phyloP scores from a whole-genome alignment of 495 filamentous ascomycete genomes.

The Entonaema liquescens region DNA sequence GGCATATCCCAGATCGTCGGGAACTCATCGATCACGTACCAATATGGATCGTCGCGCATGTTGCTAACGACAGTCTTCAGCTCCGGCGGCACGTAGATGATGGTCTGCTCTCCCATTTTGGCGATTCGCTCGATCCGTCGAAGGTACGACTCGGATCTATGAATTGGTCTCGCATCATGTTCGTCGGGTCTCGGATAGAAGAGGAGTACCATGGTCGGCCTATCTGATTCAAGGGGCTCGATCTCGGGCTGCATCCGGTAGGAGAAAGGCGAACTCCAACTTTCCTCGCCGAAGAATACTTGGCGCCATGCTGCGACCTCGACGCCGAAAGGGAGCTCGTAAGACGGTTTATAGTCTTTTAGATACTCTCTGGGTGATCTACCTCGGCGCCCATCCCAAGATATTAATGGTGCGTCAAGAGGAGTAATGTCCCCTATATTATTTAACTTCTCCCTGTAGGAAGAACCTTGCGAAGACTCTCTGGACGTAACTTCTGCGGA shows the following conservation, averaged over 20 bases:
- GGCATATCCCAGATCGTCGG: constrained; percentile 39
- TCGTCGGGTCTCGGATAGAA: constrained; percentile 37
- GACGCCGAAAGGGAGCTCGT: constrained; percentile 18
- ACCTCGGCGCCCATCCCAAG: constrained; percentile 26
- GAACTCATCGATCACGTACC: constrained; percentile 33
- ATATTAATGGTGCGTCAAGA: constrained; percentile 30
- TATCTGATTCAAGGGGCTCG: constrained; percentile 16
- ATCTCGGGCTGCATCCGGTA: constrained; percentile 20
- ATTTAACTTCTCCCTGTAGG: constrained; percentile 25
- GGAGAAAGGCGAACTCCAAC: background rate
- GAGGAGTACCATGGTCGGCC: constrained; percentile 34
- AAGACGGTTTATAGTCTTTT: constrained; percentile 16
- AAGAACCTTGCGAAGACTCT: background rate
- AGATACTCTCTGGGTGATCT: constrained; percentile 36
- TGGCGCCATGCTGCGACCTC: background rate
- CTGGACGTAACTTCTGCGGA: background rate
- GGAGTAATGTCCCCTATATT: constrained; percentile 26
- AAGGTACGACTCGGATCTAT: constrained; percentile 31
- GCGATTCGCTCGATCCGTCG: constrained; percentile 35
- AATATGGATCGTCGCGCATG: constrained; percentile 29
- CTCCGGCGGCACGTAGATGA: constrained; percentile 32
- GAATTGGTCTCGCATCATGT: constrained; percentile 25
- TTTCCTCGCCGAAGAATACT: background rate
- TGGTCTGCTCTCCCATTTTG: constrained; percentile 37
- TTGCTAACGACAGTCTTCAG: constrained; percentile 18